Base-by-base conservation (phyloP, 805 yeast genomes). In the Phaffomyces opuntiae region DNA sequence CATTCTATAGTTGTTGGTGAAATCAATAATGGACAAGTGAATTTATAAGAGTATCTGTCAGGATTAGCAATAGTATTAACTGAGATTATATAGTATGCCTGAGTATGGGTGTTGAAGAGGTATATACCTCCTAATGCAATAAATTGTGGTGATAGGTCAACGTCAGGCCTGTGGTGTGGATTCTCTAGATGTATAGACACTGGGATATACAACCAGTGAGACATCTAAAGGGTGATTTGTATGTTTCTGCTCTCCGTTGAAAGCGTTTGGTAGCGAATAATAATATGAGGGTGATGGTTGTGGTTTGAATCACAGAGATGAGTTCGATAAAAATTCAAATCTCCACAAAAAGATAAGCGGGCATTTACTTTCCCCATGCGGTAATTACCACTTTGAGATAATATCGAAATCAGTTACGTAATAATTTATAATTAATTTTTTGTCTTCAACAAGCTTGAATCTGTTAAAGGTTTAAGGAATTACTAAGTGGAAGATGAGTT, bases 91-190 rank as follows among this genome's bases (percentile, higher is more conserved):
- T 50, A 48, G 48, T 56, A 54, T 32, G 47, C 43, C 4, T 38
- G 19, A 0, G 55, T 46, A 3, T 14, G 1, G 1, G 43, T 33
- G 41, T 56, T 53, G 26, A 46, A 31, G 7, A 59, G 36, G 36
- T 54, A 55, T 3, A 53, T 43, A 8, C 63, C 63, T 24, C 62
- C 56, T 19, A 48, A 32, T 5, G 62, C 62, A 19, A 42, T 27
- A 9, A 11, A 11, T 17, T 32, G 14, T 7, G 42, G 48, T 13
- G 33, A 12, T 4, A 19, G 19, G n/a, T 35, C 41, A 11, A 46
- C 37, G 36, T 40, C 37, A 3, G 38, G 49, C 19, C 17, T 24
- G 12, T 36, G 40, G 8, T 32, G 39, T 8, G 26, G 19, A 11
- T 41, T 49, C 11, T 43, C 51, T 19, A 51, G 45, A 38, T 58